Conservation (phyloP, 208 protist species). For the Blechomonas ayalai region DNA sequence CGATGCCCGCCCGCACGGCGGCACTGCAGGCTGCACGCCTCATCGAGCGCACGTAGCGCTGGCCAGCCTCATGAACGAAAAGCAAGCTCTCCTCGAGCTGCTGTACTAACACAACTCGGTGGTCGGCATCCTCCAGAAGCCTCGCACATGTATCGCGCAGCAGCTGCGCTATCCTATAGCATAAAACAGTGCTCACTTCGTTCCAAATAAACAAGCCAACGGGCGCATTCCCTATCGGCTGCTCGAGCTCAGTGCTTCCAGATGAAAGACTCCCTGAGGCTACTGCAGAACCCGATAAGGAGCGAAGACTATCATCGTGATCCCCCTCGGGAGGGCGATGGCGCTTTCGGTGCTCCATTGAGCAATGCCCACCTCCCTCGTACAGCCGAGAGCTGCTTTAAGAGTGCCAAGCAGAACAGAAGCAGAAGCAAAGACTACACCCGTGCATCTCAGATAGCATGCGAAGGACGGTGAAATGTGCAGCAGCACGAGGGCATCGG, state of each 20-base stretch:
- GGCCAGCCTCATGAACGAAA: conserved; percentile 4
- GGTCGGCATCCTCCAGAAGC: neutral
- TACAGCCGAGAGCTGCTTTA: too few relatives aligned
- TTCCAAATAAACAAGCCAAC: conserved; percentile 68
- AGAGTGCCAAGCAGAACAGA: too few relatives aligned
- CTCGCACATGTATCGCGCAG: neutral
- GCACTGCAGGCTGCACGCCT: neutral
- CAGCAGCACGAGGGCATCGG: too few relatives aligned
- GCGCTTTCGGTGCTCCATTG: too few relatives aligned
- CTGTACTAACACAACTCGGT: conserved; percentile 3
- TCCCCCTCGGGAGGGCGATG: too few relatives aligned
- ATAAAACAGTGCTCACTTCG: conserved; percentile 56
- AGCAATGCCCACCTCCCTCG: too few relatives aligned
- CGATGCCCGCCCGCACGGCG: neutral
- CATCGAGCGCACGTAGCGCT: conserved; percentile 2
- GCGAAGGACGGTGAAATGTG: too few relatives aligned
- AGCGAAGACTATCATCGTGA: too few relatives aligned
- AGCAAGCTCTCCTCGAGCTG: conserved; percentile 4
- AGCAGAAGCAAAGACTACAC: too few relatives aligned
- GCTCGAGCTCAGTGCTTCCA: neutral
- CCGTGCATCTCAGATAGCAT: too few relatives aligned
- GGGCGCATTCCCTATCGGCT: conserved; percentile 4
- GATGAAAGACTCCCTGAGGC: too few relatives aligned
- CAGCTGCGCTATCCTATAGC: conserved; percentile 21
- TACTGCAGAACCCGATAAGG: too few relatives aligned